Evolutionary conservation across 1,139 yeast species (phyloP), one percentile per base, ranked within the genome.

Genomic region (Kluyveromyces sp.): DNA sequence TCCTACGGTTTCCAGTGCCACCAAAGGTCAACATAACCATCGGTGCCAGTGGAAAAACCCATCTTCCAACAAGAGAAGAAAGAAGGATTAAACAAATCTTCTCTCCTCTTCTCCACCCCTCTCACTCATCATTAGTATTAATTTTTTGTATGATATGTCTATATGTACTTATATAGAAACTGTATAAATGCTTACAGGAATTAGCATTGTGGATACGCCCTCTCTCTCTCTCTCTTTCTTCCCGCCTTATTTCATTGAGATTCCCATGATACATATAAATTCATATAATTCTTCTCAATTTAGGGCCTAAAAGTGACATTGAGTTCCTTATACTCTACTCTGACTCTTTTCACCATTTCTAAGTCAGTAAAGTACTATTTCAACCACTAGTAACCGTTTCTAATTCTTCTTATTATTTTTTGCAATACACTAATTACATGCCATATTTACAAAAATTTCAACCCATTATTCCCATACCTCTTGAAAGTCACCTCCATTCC

Each of bases 11-110:
- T 94, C 69, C 84, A 43, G 83, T 87, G 26, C 97, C 98, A 40
- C 99, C 99, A 55, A 89, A 89, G 72, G 98, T 92, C 46, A 92
- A 92, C 64, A 90, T 92, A 52, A 83, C 96, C 34, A 88, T 92
- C 56, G 98, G 97, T 21, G 87, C 96, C 42, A 85, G 95, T 64
- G 94, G 94, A 25, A 81, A 81, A 64, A 73, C 83, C 7, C 61
- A 39, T 37, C 43, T 2, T 41, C 44, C 37, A 63, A 61, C 51
- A 63, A 60, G 49, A 61, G 65, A 47, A 61, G 51, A 48, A 50
- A 52, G 34, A 50, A 52, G 42, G 39, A 41, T 34, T 48, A 39
- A 45, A 35, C 38, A 15, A 15, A 15, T 15, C 21, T 15, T 15
- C 21, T 15, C 21, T 15, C 21, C 21, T 15, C 21, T 15, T 15